Conservation (phyloP, 371 early-diverging fungal species). For the Sporodiniella umbellata region DNA sequence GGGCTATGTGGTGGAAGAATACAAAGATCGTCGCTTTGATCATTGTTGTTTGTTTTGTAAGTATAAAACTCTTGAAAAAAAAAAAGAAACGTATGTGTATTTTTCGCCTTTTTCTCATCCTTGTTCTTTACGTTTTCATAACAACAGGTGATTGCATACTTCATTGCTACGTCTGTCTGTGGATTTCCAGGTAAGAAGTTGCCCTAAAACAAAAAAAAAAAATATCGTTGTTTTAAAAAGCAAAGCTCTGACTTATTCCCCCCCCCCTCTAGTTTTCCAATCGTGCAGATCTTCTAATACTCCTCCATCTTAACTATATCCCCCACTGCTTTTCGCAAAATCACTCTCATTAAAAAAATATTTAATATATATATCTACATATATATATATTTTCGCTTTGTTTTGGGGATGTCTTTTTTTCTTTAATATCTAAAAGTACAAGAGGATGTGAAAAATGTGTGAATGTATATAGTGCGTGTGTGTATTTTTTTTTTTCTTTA, state of each 20-base stretch:
- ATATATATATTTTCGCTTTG: too few species aligned
- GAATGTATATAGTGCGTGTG: too few species aligned
- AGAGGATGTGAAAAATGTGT: too few species aligned
- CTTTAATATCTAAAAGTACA: too few species aligned
- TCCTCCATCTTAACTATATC: not conserved
- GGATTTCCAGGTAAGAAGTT: constrained; percentile 66
- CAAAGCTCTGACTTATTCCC: not conserved
- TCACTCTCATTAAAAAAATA: too few species aligned
- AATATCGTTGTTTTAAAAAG: not conserved
- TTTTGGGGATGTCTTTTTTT: too few species aligned
- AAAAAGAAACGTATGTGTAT: too few species aligned
- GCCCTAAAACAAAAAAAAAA: not conserved
- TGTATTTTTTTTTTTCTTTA: too few species aligned
- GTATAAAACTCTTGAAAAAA: constrained; percentile 17
- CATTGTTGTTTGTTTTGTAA: constrained; percentile 62
- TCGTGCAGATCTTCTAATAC: constrained; percentile 16
- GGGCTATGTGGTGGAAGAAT: constrained; percentile 95
- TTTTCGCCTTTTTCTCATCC: not conserved
- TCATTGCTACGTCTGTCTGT: constrained; percentile 67
- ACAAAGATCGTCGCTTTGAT: constrained; percentile 74
- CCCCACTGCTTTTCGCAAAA: not conserved
- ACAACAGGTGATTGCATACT: constrained; percentile 58
- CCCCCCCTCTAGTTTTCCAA: constrained; percentile 20
- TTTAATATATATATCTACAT: too few species aligned
- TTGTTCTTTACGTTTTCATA: not conserved